A percentile compares a stretch with the other conserved stretches of the same genome.
Evolutionary conservation across 2,329 filamentous ascomycete genomes (phyloP).

Genomic region (Cladosporium austrohemisphaericum): DNA sequence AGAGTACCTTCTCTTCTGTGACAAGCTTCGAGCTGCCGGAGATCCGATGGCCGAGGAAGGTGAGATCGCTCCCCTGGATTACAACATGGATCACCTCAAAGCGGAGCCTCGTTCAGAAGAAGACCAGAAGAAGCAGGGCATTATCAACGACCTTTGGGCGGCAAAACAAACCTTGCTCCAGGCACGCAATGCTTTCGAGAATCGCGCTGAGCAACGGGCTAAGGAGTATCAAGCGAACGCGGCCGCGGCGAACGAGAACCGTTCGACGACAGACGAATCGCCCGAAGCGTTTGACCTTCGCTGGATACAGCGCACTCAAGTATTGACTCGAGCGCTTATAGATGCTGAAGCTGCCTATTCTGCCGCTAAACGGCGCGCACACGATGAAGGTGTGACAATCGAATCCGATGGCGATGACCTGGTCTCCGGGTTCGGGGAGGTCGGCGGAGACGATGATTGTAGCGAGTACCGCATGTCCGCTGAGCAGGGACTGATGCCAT

Average conservation of each 20-base stretch:
- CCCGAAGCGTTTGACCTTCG: constrained; percentile 18
- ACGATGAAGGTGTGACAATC: constrained; percentile 15
- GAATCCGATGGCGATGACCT: constrained; percentile 17
- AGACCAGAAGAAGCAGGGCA: constrained; percentile 4
- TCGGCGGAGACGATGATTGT: not conserved
- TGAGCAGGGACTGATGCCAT: constrained; percentile 2
- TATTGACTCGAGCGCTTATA: constrained; percentile 20
- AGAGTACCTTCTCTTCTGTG: constrained; percentile 14
- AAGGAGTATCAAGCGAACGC: constrained; percentile 9
- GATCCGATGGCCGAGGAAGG: not conserved
- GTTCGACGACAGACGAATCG: constrained; percentile 9
- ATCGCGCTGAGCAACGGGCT: constrained; percentile 1
- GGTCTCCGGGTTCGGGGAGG: too few species aligned
- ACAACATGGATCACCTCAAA: constrained; percentile 5
- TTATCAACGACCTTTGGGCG: constrained; percentile 5
- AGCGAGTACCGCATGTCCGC: not conserved
- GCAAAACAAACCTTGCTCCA: not conserved
- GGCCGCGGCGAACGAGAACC: constrained; percentile 5
- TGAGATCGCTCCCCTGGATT: constrained; percentile 1
- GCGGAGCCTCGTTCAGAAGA: constrained; percentile 7
- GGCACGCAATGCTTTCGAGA: constrained; percentile 12
- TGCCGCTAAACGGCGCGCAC: constrained; percentile 11
- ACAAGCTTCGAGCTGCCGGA: not conserved
- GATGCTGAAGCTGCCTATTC: constrained; percentile 20
- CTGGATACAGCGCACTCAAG: constrained; percentile 16